Percentiles rank a stretch among this genome's conserved stretches.
phyloP scores from a whole-genome alignment of 2,329 filamentous ascomycete genomes.

The Ceratocystis colombiana region DNA sequence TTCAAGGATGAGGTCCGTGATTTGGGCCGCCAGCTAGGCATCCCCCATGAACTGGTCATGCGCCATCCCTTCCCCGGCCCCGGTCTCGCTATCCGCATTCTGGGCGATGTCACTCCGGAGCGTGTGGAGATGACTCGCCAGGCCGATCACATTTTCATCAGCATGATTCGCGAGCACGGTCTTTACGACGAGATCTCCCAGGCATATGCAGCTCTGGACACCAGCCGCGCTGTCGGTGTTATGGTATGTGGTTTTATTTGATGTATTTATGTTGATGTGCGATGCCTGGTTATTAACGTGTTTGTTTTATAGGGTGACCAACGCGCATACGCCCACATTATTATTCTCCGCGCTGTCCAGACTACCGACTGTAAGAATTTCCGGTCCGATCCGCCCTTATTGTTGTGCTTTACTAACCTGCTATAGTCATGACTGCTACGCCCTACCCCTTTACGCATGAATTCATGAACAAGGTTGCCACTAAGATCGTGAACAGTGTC shows the following conservation, averaged over 20 bases:
- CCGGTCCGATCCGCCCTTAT: neutral
- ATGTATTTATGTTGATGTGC: conserved; percentile 13
- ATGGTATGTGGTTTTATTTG: conserved; percentile 23
- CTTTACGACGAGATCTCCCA: conserved; percentile 51
- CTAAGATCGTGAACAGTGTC: conserved; percentile 57
- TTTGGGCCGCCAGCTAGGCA: conserved; percentile 31
- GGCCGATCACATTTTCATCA: conserved; percentile 67
- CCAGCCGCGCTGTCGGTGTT: conserved; percentile 26
- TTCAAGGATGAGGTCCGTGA: conserved; percentile 56
- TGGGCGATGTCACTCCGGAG: conserved; percentile 74
- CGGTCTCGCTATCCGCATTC: conserved; percentile 62
- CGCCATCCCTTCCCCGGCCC: conserved; percentile 35
- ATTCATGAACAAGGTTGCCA: conserved; percentile 55
- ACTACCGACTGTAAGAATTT: conserved; percentile 31
- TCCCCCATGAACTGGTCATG: conserved; percentile 32
- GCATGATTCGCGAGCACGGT: conserved; percentile 60
- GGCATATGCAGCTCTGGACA: conserved; percentile 27
- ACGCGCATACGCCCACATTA: conserved; percentile 42
- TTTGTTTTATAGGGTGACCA: conserved; percentile 46
- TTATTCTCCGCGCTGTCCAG: conserved; percentile 37
- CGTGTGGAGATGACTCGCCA: conserved; percentile 68
- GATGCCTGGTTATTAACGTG: conserved; percentile 10
- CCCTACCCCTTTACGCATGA: conserved; percentile 54
- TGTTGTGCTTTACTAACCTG: conserved; percentile 5
- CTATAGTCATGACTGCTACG: conserved; percentile 59